These are phyloP conservation scores for Penicillium ochrochloron DNA, from an alignment of 495 filamentous ascomycete species.

Conservation along the genomic window DNA sequence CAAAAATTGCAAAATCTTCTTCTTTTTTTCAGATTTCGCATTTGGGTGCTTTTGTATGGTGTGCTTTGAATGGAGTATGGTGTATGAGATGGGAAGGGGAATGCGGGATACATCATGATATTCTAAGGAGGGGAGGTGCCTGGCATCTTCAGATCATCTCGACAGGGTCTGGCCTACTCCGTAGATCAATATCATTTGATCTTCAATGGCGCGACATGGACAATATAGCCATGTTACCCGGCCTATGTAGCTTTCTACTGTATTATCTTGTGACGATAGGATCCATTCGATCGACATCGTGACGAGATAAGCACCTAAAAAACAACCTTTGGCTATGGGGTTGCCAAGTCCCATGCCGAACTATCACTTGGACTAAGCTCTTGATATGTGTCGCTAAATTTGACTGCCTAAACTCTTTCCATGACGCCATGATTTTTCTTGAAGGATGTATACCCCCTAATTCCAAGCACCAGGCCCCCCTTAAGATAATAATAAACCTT, in stretches of 20 bases:
- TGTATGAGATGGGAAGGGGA: background rate
- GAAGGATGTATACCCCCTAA: background rate
- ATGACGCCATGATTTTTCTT: background rate
- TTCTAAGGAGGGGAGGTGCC: background rate
- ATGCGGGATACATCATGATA: background rate
- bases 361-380: background rate
- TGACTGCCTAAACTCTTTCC: background rate
- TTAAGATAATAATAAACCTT: background rate
- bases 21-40: background rate
- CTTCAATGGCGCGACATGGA: background rate
- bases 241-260: background rate
- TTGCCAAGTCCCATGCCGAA: conserved; percentile 1
- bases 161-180: background rate
- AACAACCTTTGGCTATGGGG: conserved; percentile 2
- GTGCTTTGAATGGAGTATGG: background rate
- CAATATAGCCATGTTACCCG: background rate
- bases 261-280: background rate
- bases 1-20: conserved; percentile 40
- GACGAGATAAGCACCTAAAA: background rate
- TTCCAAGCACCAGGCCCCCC: background rate
- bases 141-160: background rate
- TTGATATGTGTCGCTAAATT: background rate
- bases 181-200: background rate
- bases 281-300: background rate
- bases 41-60: background rate